Percentiles rank a stretch among this genome's conserved stretches.
Evolutionary conservation across 208 protist species (phyloP).

Genomic region (Crithidia expoeki): DNA sequence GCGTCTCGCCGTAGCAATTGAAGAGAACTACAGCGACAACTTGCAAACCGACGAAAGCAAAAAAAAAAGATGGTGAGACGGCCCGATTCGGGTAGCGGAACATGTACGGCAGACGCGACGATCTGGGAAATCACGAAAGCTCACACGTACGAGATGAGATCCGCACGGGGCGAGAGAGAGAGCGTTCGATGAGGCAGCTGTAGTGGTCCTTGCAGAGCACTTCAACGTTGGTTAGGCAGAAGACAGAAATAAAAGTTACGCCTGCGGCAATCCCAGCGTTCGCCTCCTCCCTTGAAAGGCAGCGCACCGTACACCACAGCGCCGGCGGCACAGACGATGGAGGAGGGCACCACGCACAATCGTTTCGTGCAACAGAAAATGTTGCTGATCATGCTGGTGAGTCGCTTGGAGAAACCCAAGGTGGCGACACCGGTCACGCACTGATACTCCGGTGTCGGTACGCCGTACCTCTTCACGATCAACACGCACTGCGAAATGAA

Average conservation of each 20-base stretch:
- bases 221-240: constrained; percentile 47
- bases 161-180: constrained; percentile 27
- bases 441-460: constrained; percentile 29
- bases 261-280: constrained; percentile 30
- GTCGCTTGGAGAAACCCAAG: constrained; percentile 55
- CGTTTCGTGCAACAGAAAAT: constrained; percentile 53
- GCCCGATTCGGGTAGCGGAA: constrained; percentile 34
- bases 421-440: constrained; percentile 31
- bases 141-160: constrained; percentile 50
- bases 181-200: constrained; percentile 40
- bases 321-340: constrained; percentile 28
- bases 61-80: constrained; percentile 32
- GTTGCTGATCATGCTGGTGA: constrained; percentile 46
- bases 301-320: constrained; percentile 41
- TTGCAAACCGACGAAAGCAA: constrained; percentile 37
- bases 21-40: constrained; percentile 25
- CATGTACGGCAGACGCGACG: constrained; percentile 37
- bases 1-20: constrained; percentile 53
- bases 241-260: constrained; percentile 42
- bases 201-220: constrained; percentile 55
- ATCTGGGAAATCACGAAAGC: constrained; percentile 29
- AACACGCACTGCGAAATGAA: constrained; percentile 37
- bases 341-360: constrained; percentile 45
- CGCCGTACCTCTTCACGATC: constrained; percentile 42
- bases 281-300: constrained; percentile 16